Base-by-base conservation (phyloP, 129 eudicot genomes). In the Helichrysum umbraculigerum region DNA sequence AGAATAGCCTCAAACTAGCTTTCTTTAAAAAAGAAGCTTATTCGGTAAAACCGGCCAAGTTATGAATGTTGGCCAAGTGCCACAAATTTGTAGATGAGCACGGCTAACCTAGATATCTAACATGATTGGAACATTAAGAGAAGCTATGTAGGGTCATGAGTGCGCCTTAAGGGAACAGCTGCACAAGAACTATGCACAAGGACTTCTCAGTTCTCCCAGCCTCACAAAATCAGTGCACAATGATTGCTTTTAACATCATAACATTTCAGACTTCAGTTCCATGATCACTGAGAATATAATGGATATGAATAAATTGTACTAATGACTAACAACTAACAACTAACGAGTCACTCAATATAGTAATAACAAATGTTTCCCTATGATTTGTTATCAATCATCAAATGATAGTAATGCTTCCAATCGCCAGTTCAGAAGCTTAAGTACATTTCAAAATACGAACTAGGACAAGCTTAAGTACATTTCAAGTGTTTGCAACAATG, bases 31-130 rank as follows among this genome's bases (percentile, higher is more conserved):
- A 62, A 2, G 34, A 62, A 29, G 19, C 68, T 22, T 14, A 62
- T 6, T 0, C n/a, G 19, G 34, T 28, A 5, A 8, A 62, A 16
- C 41, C 15, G 21, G 41, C 34, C 39, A 63, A 7, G 1, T 10
- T 16, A 29, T 10, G 1, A 25, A 22, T 0, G 33, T 62, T 15
- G 12, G 17, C 39, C 15, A 12, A 62, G 17, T 62, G 7, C 5
- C 67, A 10, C 41, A 5, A 20, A 63, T 11, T 29, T 63, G 39
- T 63, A 63, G 34, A 25, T 29, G 68, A 29, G 35, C 33, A 11
- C 21, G 68, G 68, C 21, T 32, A 63, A 63, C 17, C 68, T 63
- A 63, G 21, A 63, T 21, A 63, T 63, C 41, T 63, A 63, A 63
- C 37, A 28, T 32, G 19, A 28, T 32, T 63, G n/a, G 44, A 64